phyloP scores from a whole-genome alignment of 306 rosid genomes.

The Ochetophila trinervis region DNA sequence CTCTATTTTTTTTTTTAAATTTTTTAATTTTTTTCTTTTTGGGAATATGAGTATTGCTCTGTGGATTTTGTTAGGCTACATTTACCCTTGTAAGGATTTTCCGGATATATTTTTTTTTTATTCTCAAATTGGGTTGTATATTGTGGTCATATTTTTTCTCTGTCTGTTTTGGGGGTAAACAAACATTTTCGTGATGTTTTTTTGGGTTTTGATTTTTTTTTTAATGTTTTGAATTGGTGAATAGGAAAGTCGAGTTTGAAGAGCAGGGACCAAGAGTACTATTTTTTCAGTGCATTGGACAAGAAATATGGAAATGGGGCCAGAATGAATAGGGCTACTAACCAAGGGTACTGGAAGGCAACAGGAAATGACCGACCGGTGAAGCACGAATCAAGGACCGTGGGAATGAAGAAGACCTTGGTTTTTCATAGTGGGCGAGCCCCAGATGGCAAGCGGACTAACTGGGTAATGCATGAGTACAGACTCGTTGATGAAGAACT shows the following conservation, averaged over 20 bases:
- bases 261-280: constrained; percentile 99
- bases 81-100: not conserved
- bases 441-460: constrained; percentile 91
- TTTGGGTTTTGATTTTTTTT: not conserved
- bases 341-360: constrained; percentile 95
- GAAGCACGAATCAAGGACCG: constrained; percentile 53
- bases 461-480: constrained; percentile 99
- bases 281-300: constrained; percentile 92
- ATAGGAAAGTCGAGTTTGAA: constrained; percentile 87
- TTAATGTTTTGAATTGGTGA: constrained; percentile 13
- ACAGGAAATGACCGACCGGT: constrained; percentile 93
- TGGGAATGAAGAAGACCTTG: constrained; percentile 90
- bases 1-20: not conserved
- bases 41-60: not conserved
- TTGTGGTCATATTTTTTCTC: not conserved
- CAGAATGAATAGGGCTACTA: constrained; percentile 95
- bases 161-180: not conserved
- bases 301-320: constrained; percentile 99
- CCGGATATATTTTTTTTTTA: not conserved
- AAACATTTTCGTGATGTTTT: constrained; percentile 13
- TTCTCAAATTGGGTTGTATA: not conserved
- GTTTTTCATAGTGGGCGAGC: constrained; percentile 97
- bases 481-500: constrained; percentile 79
- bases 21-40: constrained; percentile 9
- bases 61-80: not conserved